phyloP scores from a whole-genome alignment of 2,329 filamentous ascomycete species.

The Hawksworthiomyces lignivorus region DNA sequence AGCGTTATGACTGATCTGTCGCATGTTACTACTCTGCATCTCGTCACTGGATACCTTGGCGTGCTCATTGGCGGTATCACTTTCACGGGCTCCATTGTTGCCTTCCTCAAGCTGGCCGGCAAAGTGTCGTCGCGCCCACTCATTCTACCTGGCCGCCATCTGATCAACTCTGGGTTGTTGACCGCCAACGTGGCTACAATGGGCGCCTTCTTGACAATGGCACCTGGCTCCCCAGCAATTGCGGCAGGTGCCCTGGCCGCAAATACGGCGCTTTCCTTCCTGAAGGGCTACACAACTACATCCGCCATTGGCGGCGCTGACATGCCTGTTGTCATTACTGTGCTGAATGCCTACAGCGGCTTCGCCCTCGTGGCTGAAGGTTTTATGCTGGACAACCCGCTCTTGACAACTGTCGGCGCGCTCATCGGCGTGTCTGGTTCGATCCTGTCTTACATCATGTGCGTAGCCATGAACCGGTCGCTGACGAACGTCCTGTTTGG shows the following conservation, averaged over 20 bases:
- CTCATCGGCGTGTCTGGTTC: conserved; percentile 84
- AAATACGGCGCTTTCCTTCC: conserved; percentile 70
- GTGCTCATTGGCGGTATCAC: conserved; percentile 84
- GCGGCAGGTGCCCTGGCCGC: conserved; percentile 71
- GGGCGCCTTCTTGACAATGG: conserved; percentile 75
- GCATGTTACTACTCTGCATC: conserved; percentile 67
- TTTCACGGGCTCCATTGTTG: conserved; percentile 84
- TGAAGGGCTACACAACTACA: conserved; percentile 82
- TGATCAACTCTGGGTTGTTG: conserved; percentile 67
- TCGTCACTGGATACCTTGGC: conserved; percentile 79
- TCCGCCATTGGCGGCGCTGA: conserved; percentile 87
- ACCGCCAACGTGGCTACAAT: conserved; percentile 74
- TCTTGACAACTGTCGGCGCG: conserved; percentile 77
- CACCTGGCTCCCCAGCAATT: conserved; percentile 69
- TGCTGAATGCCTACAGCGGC: conserved; percentile 83
- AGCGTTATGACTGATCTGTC: conserved; percentile 70
- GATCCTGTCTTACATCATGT: conserved; percentile 81
- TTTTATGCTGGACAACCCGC: conserved; percentile 81
- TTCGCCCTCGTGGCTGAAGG: conserved; percentile 87
- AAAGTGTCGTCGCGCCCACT: conserved; percentile 73
- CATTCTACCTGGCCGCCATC: conserved; percentile 64
- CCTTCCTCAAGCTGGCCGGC: conserved; percentile 79
- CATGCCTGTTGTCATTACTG: conserved; percentile 87
- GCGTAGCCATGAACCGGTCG: conserved; percentile 84
- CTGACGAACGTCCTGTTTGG: conserved; percentile 87